Conservation (phyloP, 352 stramenopile genomes). For the Pythium grandisporangium region DNA sequence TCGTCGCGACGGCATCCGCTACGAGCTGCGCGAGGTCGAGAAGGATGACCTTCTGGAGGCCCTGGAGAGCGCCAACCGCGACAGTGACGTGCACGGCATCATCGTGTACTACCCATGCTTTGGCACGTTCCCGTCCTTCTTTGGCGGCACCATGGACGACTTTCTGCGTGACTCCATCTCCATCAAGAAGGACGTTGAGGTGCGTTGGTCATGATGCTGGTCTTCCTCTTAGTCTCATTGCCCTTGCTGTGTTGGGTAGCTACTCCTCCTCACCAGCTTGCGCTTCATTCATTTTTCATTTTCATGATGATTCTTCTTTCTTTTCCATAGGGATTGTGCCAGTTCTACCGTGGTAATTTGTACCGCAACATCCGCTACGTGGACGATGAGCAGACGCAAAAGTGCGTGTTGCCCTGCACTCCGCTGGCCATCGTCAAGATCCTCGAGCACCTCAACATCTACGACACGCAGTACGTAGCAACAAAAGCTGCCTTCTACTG, state of each 20-base stretch:
- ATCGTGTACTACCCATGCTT: conserved; percentile 99
- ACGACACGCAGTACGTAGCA: conserved; percentile 59
- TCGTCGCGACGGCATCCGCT: conserved; percentile 92
- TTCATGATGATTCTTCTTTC: too few species aligned
- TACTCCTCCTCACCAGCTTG: too few species aligned
- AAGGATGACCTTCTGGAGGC: conserved; percentile 92
- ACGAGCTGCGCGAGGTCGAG: conserved; percentile 92
- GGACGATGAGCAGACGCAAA: conserved; percentile 85
- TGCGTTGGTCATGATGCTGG: too few species aligned
- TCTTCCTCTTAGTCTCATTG: too few species aligned
- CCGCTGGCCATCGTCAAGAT: conserved; percentile 94
- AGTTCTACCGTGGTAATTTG: conserved; percentile 95
- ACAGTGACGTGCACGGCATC: conserved; percentile 93
- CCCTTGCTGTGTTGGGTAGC: too few species aligned
- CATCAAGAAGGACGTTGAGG: conserved; percentile 96
- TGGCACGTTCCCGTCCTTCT: conserved; percentile 94
- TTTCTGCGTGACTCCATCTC: conserved; percentile 95
- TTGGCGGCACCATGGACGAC: conserved; percentile 95
- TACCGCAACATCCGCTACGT: conserved; percentile 97
- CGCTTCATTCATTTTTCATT: too few species aligned
- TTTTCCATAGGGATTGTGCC: conserved; percentile 87
- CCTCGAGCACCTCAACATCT: conserved; percentile 86
- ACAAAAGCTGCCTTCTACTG: too few species aligned
- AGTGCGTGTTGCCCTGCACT: conserved; percentile 96
- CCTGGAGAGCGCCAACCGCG: conserved; percentile 90